Evolutionary conservation across 306 rosid genomes (phyloP).

Genomic region (Cucurbita ficifolia): DNA sequence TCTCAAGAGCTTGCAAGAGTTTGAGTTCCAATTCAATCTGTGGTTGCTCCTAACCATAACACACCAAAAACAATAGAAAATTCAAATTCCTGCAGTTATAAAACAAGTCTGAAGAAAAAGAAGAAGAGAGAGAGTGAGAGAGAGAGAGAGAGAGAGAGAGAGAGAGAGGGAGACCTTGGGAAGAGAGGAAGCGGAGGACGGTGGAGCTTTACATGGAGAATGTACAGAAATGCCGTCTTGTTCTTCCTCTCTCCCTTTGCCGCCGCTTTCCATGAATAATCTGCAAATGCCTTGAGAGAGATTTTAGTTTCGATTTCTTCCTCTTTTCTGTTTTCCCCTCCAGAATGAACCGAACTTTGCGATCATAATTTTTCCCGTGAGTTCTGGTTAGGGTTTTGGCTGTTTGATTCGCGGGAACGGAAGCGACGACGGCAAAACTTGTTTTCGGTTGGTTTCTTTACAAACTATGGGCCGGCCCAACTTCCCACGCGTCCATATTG

Average conservation of each 20-base stretch:
- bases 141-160: constrained; percentile 17
- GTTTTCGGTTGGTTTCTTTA: not conserved
- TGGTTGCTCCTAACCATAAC: constrained; percentile 48
- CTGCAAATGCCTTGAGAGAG: not conserved
- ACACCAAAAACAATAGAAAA: not conserved
- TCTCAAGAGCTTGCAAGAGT: constrained; percentile 63
- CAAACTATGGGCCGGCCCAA: not conserved
- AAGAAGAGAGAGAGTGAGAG: constrained; percentile 17
- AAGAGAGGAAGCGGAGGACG: constrained; percentile 90
- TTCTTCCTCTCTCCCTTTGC: constrained; percentile 66
- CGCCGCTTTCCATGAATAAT: constrained; percentile 41
- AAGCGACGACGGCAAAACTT: not conserved
- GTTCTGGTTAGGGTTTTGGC: constrained; percentile 28
- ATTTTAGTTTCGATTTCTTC: not conserved
- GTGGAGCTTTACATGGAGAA: constrained; percentile 95
- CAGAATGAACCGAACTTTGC: constrained; percentile 5
- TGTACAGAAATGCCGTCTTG: constrained; percentile 93
- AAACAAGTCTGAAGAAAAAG: not conserved
- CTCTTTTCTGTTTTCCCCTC: not conserved
- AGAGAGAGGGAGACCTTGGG: constrained; percentile 40
- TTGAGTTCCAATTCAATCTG: constrained; percentile 83
- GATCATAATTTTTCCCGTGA: not conserved
- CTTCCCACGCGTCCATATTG: not conserved
- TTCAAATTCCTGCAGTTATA: not conserved
- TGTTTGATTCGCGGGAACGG: constrained; percentile 15